phyloP scores from a whole-genome alignment of 23 red algal species.

The Gracilaria gracilis region DNA sequence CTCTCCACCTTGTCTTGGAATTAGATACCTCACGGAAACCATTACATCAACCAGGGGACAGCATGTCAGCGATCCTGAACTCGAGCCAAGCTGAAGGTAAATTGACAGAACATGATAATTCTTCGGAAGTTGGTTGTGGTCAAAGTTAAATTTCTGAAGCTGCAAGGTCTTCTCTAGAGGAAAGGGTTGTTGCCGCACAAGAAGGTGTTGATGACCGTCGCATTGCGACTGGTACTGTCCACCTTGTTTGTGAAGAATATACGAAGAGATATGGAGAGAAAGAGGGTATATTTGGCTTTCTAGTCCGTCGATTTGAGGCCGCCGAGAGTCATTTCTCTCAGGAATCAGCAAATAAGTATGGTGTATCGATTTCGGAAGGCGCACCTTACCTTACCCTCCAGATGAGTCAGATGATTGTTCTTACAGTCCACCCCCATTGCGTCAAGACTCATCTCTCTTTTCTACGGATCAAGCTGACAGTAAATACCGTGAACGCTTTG shows the following conservation, averaged over 20 bases:
- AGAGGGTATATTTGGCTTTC: conserved; percentile 61
- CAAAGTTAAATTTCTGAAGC: conserved; percentile 46
- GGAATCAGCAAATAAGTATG: conserved; percentile 56
- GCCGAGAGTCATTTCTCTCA: conserved; percentile 49
- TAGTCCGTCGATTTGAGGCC: conserved; percentile 50
- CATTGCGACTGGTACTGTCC: conserved; percentile 64
- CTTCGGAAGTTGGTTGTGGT: background rate
- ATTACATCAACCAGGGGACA: background rate
- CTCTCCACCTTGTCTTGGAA: conserved; percentile 43
- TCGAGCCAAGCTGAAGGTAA: background rate
- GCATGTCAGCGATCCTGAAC: background rate
- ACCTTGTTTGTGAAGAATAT: conserved; percentile 71
- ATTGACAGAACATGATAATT: background rate
- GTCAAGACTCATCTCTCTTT: conserved; percentile 35
- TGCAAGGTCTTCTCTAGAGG: conserved; percentile 63
- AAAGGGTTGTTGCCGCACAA: conserved; percentile 63
- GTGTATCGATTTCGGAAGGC: conserved; percentile 62
- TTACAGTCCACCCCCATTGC: conserved; percentile 33
- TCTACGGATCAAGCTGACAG: conserved; percentile 44
- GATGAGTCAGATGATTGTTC: conserved; percentile 69
- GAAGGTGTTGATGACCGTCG: conserved; percentile 73
- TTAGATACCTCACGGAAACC: conserved; percentile 30
- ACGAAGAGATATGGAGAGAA: conserved; percentile 55
- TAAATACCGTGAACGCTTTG: conserved; percentile 36
- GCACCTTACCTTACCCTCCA: conserved; percentile 41